phyloP scores from a whole-genome alignment of 257 asterid genomes.

The Ballota nigra region DNA sequence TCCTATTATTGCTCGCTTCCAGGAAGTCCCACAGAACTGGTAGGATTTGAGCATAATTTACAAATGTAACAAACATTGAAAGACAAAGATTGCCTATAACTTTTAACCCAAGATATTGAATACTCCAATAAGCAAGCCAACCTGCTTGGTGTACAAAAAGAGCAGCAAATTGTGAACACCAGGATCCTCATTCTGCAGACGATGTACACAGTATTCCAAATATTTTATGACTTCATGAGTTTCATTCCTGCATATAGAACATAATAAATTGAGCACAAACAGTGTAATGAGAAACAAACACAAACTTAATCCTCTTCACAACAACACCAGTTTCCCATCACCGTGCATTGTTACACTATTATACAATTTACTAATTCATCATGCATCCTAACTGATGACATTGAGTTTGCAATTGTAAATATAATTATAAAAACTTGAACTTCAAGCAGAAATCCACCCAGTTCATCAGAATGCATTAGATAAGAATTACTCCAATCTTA shows the following conservation, averaged over 20 bases:
- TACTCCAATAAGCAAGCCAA: conserved; percentile 29
- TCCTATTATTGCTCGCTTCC: background rate
- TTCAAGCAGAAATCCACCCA: conserved; percentile 13
- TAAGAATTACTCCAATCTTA: conserved; percentile 10
- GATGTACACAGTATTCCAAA: conserved; percentile 88
- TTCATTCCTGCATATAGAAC: conserved; percentile 74
- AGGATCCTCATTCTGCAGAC: conserved; percentile 95
- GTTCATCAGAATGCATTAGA: conserved; percentile 6
- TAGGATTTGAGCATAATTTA: background rate
- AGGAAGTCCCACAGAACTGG: background rate
- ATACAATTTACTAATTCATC: conserved; percentile 1
- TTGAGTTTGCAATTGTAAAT: background rate
- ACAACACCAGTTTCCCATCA: conserved; percentile 1
- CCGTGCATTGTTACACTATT: conserved; percentile 12
- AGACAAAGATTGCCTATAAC: conserved; percentile 18
- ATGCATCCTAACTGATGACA: conserved; percentile 9
- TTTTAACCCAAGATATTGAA: conserved; percentile 18
- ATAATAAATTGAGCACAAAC: conserved; percentile 12
- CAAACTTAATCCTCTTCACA: conserved; percentile 2
- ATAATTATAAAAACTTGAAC: background rate
- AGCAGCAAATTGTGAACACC: conserved; percentile 92
- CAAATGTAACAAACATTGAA: background rate
- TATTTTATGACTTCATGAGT: conserved; percentile 96
- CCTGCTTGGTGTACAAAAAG: conserved; percentile 90
- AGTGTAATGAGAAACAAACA: conserved; percentile 11